Percentiles rank a stretch among this genome's conserved stretches.
These are phyloP conservation scores for Plasmodium gallinaceum DNA, from an alignment of 169 alveolate species.

Conservation along the genomic window DNA sequence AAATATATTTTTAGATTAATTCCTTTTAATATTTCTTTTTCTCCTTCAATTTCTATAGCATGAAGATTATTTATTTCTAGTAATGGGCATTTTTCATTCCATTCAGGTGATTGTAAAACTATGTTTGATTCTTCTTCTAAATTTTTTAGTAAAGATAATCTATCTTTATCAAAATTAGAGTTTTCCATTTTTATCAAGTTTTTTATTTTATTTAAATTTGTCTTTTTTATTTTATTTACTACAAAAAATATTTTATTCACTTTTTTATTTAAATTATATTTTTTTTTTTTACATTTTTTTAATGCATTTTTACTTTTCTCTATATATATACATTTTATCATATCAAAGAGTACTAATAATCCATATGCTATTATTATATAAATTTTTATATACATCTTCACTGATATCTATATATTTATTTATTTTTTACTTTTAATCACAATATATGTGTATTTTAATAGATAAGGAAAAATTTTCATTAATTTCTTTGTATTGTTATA, in stretches of 20 bases:
- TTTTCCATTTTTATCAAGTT: conserved; percentile 40
- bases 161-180: conserved; percentile 26
- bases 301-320: not conserved
- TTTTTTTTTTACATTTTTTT: conserved; percentile 2
- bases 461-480: too few relatives aligned
- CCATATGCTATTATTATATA: conserved; percentile 8
- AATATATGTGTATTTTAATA: too few relatives aligned
- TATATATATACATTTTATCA: conserved; percentile 23
- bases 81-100: conserved; percentile 76
- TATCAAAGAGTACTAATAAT: not conserved
- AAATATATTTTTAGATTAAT: conserved; percentile 57
- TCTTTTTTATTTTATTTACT: conserved; percentile 10
- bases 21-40: conserved; percentile 79
- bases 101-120: conserved; percentile 37
- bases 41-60: conserved; percentile 80
- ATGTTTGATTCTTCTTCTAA: conserved; percentile 67
- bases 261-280: not conserved
- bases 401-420: not conserved
- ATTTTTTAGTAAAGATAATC: conserved; percentile 57
- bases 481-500: too few relatives aligned
- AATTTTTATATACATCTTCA: not conserved
- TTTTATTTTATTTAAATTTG: conserved; percentile 7
- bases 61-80: conserved; percentile 77
- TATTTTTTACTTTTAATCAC: too few relatives aligned
- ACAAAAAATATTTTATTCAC: conserved; percentile 5